These are phyloP conservation scores for Russula emetica DNA, from an alignment of 768 basidiomycete species.

Conservation along the genomic window DNA sequence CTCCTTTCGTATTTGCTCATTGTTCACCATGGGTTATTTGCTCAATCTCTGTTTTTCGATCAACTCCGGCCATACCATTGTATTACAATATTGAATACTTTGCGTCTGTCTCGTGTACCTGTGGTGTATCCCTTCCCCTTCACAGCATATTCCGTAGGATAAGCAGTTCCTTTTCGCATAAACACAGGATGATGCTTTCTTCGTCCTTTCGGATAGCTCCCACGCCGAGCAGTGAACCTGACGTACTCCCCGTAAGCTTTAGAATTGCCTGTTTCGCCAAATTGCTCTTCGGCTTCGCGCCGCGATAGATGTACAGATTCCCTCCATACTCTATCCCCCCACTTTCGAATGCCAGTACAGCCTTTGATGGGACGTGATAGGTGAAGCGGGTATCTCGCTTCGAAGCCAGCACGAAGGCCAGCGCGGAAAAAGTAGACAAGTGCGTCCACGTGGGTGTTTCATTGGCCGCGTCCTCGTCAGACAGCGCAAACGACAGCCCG, in stretches of 20 bases:
- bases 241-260: constrained; percentile 61
- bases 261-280: constrained; percentile 81
- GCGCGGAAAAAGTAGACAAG: constrained; percentile 76
- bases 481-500: constrained; percentile 31
- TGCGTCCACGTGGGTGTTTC: constrained; percentile 59
- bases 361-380: constrained; percentile 55
- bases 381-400: constrained; percentile 89
- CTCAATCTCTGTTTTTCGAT: constrained; percentile 24
- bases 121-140: constrained; percentile 26
- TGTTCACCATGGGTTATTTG: constrained; percentile 22
- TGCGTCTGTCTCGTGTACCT: constrained; percentile 20
- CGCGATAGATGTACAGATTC: constrained; percentile 83
- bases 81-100: constrained; percentile 27
- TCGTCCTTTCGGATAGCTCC: constrained; percentile 43
- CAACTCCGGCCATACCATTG: constrained; percentile 27
- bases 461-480: constrained; percentile 25
- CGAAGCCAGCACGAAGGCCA: constrained; percentile 90
- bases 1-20: constrained; percentile 17
- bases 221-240: constrained; percentile 77
- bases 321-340: constrained; percentile 63
- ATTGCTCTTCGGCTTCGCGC: constrained; percentile 45
- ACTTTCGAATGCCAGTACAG: constrained; percentile 81
- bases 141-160: constrained; percentile 43
- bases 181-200: constrained; percentile 51
- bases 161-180: constrained; percentile 75